Evolutionary conservation across 345 rosid genomes (phyloP).

Genomic region (Eucalyptus virginea): DNA sequence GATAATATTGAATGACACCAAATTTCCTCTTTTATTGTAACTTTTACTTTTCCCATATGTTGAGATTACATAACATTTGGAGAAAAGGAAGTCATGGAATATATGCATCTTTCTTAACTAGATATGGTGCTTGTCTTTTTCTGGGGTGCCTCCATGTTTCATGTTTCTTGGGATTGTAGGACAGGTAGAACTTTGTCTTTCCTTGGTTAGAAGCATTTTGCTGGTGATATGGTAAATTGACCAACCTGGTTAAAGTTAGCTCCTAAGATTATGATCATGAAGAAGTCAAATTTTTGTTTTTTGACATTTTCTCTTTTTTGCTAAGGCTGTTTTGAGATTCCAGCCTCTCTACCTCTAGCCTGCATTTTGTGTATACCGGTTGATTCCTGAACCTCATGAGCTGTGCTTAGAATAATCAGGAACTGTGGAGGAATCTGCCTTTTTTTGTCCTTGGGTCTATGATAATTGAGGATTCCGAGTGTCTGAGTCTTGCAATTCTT

Average conservation of each 20-base stretch:
- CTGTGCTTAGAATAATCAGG: not conserved
- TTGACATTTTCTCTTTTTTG: not conserved
- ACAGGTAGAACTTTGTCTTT: not conserved
- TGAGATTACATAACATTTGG: not conserved
- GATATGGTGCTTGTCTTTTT: not conserved
- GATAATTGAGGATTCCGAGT: not conserved
- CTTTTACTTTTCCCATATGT: not conserved
- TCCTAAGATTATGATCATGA: not conserved
- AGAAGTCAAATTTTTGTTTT: not conserved
- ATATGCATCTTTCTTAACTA: not conserved
- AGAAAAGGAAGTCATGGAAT: not conserved
- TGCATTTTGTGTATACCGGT: not conserved
- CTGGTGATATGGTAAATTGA: not conserved
- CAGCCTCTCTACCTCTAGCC: not conserved
- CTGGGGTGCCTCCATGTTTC: not conserved
- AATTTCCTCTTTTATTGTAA: not conserved
- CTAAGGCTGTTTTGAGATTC: not conserved
- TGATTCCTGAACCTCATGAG: not conserved
- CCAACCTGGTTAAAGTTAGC: not conserved
- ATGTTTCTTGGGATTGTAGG: not conserved
- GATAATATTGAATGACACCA: not conserved
- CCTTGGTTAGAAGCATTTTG: not conserved
- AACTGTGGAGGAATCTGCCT: not conserved
- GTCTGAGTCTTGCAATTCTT: not conserved
- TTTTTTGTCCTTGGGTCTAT: not conserved